Conservation (phyloP, 2,329 filamentous ascomycete species). For the Aspergillus pseudoglaucus region DNA sequence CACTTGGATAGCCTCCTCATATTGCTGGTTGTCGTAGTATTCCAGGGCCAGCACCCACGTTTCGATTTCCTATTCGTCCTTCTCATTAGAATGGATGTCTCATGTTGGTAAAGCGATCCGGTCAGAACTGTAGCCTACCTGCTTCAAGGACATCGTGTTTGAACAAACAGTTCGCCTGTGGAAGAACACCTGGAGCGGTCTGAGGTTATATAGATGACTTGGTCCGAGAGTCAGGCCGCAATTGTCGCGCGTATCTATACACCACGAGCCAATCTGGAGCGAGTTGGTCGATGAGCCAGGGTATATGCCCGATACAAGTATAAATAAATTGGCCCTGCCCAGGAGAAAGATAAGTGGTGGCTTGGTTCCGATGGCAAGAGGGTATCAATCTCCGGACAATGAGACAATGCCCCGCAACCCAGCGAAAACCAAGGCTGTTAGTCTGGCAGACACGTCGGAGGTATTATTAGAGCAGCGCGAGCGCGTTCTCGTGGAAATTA, state of each 20-base stretch:
- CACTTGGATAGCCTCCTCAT: slow-evolving; percentile 75
- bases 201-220: neutral
- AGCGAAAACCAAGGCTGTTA: neutral
- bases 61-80: slow-evolving; percentile 75
- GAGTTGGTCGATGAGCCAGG: neutral
- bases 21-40: slow-evolving; percentile 95
- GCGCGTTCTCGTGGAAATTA: neutral
- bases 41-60: slow-evolving; percentile 90
- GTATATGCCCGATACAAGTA: neutral
- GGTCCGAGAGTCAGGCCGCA: neutral
- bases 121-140: slow-evolving; percentile 39
- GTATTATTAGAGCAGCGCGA: neutral
- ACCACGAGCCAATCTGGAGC: no score
- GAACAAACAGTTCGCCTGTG: neutral
- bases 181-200: neutral
- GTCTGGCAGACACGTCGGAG: neutral
- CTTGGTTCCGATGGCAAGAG: neutral
- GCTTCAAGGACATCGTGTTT: slow-evolving; percentile 53
- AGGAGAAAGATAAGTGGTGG: neutral
- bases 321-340: neutral
- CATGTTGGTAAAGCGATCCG: neutral
- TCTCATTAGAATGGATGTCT: slow-evolving; percentile 3
- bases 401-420: neutral
- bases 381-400: neutral
- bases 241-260: no score